These are phyloP conservation scores for Cadophora gregata DNA, from an alignment of 2,329 filamentous ascomycete species.

Conservation along the genomic window DNA sequence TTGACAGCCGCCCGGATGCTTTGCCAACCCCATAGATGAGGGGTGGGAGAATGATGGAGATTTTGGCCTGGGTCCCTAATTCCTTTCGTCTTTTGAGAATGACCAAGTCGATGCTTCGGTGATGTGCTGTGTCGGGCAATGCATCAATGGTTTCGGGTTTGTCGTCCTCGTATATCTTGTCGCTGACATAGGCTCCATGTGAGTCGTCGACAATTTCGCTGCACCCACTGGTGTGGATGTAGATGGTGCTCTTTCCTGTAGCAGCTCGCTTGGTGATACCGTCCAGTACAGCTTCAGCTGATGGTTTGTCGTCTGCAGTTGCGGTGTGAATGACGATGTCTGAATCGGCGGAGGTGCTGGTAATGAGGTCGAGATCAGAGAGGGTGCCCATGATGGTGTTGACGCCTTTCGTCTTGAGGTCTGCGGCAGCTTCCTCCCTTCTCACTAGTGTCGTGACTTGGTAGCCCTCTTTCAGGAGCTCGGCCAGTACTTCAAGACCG, in stretches of 20 bases:
- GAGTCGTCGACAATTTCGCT: slow-evolving; percentile 49
- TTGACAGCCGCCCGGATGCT: slow-evolving; percentile 49
- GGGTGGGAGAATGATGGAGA: slow-evolving; percentile 55
- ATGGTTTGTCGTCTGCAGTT: slow-evolving; percentile 54
- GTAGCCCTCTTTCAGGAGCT: slow-evolving; percentile 49
- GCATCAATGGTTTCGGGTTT: slow-evolving; percentile 49
- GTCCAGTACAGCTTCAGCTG: slow-evolving; percentile 51
- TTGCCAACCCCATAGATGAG: slow-evolving; percentile 53
- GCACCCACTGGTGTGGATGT: slow-evolving; percentile 56
- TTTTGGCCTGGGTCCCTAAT: slow-evolving; percentile 44
- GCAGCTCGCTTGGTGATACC: slow-evolving; percentile 49
- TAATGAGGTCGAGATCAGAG: slow-evolving; percentile 1
- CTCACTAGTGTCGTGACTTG: slow-evolving; percentile 51
- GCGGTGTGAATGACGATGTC: slow-evolving; percentile 57
- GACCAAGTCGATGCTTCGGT: slow-evolving; percentile 53
- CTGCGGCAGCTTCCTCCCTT: slow-evolving; percentile 49
- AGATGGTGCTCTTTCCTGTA: slow-evolving; percentile 49
- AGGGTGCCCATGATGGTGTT: slow-evolving; percentile 3
- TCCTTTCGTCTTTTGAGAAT: slow-evolving; percentile 47
- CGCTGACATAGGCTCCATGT: slow-evolving; percentile 35
- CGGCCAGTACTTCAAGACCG: slow-evolving; percentile 53
- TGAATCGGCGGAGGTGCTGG: slow-evolving; percentile 42
- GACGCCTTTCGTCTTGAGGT: background rate
- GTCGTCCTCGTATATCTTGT: slow-evolving; percentile 50
- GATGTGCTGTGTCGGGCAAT: slow-evolving; percentile 50